Base-by-base conservation (phyloP, 768 basidiomycete genomes). In the Xanthoconium stramineum region DNA sequence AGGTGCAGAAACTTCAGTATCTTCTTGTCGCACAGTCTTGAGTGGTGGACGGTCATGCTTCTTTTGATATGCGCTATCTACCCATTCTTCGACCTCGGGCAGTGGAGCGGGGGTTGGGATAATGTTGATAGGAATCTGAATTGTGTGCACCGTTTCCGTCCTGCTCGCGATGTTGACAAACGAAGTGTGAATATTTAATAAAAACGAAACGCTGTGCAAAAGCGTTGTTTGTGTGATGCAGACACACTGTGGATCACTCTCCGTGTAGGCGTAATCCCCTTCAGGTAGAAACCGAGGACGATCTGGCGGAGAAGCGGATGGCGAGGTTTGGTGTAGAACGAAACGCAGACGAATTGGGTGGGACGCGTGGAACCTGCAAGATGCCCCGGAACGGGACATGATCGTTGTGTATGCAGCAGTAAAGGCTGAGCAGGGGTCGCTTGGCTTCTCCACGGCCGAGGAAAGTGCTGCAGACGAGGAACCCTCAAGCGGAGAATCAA, bases 321-420 rank as follows among this genome's bases (percentile, higher is more conserved):
- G 75, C 5, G 78, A 75, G 19, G 80, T 74, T 50, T 83, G 86
- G 64, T 92, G 92, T 15, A 98, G 76, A 30, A 95, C 75, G 57
- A 98, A 89, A 5, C 93, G 84, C 38, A 92, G 78, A 60, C 80
- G 88, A 57, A 94, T 81, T 5, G 88, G 80, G 14, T 80, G 81
- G 44, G 82, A 79, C 0, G 85, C 82, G 62, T 97, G 94, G 68
- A 97, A 94, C 45, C 93, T 86, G 69, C 93, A 94, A 19, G 92
- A 88, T 42, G 94, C 94, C 45, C 96, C 96, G 14, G 94, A 94
- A 8, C 88, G 83, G 13, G 92, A 86, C 29, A 98, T 76, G 49
- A 86, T 77, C 3, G 79, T 76, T 38, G 77, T 74, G 61, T 81
- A 80, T 40, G 76, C 72, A 17, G 78, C 72, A 30, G 76, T 75